Base-by-base conservation (phyloP, 2,329 filamentous ascomycete genomes). In the Hawksworthiomyces lignivorus region DNA sequence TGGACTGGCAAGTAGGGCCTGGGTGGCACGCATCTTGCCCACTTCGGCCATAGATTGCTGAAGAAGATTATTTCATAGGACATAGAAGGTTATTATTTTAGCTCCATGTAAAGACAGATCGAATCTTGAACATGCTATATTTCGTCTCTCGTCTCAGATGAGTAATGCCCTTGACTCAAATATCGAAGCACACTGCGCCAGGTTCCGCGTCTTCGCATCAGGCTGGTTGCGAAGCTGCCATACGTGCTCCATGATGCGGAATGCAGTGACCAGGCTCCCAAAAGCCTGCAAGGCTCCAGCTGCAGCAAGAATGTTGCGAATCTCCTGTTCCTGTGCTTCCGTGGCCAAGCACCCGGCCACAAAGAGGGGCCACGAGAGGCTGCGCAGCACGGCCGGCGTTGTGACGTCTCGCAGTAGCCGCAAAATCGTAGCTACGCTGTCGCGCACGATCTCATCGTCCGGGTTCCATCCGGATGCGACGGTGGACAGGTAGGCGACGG, bases 211-310 rank as follows among this genome's bases (percentile, higher is more conserved):
- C 49, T 65, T 32, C n/a, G 40, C 30, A 30, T 69, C 64, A 9
- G 63, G 60, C 42, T 61, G 50, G 10, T 57, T 58, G 5, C 64
- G 52, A 17, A 50, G 51, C 3, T 58, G 54, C 69, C 69, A 72
- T 1, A 70, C 64, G 31, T 54, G 56, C 51, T 71, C 67, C 63
- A 71, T 67, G 18, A 71, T 58, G 15, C 57, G 56, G 26, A 68
- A 52, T 6, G 66, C 64, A 39, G 65, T 61, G 42, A 56, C 60
- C 14, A 67, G 54, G 0, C 67, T 67, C 2, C 70, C 69, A 44
- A 72, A 70, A 2, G 66, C 56, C 38, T 59, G 58, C 6, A 72
- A 46, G 2, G 62, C 55, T 3, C 68, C 67, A 47, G 73, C 60
- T 2, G 56, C 54, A 7, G 50, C 51, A 6, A 64, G 58, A 50